Base-by-base conservation (phyloP, 2,329 filamentous ascomycete genomes). In the Claviceps arundinis region DNA sequence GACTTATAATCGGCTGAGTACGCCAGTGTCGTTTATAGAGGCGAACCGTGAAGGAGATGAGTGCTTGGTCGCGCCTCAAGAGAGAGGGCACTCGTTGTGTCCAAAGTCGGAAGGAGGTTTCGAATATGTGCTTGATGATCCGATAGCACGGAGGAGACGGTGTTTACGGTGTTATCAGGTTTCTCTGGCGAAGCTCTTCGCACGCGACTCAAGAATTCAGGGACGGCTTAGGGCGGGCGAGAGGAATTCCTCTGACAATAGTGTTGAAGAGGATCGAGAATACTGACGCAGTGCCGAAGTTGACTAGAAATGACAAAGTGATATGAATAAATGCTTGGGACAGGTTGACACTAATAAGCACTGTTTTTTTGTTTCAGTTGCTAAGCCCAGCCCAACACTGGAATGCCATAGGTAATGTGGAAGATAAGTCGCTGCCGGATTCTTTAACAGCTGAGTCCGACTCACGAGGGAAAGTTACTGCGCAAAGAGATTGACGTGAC, bases 321-420 rank as follows among this genome's bases (percentile, higher is more conserved):
- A 44, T 26, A 14, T 17, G 19, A 16, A 24, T 26, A 14, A 16
- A 24, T 44, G 22, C 42, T 26, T 16, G 22, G 22, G 13, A 43
- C 17, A 43, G 40, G 41, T 34, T 47, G 45, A 49, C 43, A 13
- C 47, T 11, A 17, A 17, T 51, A 44, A 48, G 37, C 34, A 48
- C 37, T 17, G 38, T 34, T 37, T 8, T 37, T 46, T 24, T 41
- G 48, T 51, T 24, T 49, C 40, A 46, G 44, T 14, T 16, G 30
- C 24, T 9, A 34, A 5, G 11, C n/a, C 40, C 42, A 50, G 52
- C 50, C 50, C 26, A 37, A 37, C 16, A 37, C 50, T 51, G 52
- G 52, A 19, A 54, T 52, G 50, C n/a, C n/a, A 6, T 24, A 41
- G 9, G 45, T 30, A 40, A 42, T 19, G 40, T 34, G 8, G 43